Evolutionary conservation across 179 eudicot species (phyloP), one percentile per base, ranked within the genome.

Genomic region (Silene coronaria): DNA sequence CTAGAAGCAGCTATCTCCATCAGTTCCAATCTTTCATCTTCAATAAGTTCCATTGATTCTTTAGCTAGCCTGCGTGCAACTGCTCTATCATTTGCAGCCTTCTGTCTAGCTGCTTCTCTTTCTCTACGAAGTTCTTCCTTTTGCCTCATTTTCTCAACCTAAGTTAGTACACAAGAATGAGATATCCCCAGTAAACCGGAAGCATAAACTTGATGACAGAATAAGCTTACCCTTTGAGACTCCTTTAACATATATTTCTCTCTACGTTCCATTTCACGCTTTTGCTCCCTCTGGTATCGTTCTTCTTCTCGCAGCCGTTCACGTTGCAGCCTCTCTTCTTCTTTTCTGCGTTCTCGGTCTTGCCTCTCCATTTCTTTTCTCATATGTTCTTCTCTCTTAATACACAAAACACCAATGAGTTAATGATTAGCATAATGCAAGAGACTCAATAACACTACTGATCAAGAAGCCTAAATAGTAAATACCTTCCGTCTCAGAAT

Each of bases 301-400:
- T 91, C 98, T 82, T 89, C 96, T 79, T 91, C 97, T 14, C 96
- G 93, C 78, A 89, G 91, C 80, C 84, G 89, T 84, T 94, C 97
- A 77, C 98, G 97, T 82, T 89, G 63, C 78, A 91, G 73, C 77
- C 96, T 88, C 77, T 94, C 98, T 78, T 94, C 97, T 81, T 94
- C 98, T 81, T 87, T 91, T 67, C 88, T 86, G 61, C 97, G 84
- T 74, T 93, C 98, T 24, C 97, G 91, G 11, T 93, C 98, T 75
- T 83, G 96, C 81, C 91, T 90, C 84, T 94, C 98, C 93, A 91
- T 87, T 80, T 94, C 98, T 81, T 89, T 94, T 83, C 77, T 88
- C 87, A 90, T 88, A 85, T 91, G 92, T 68, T 91, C 97, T 80
- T 94, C 98, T 83, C 93, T 90, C 97, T 94, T 63, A 6, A 80